Conservation (phyloP, 495 filamentous ascomycete species). For the Pseudevernia furfuracea region DNA sequence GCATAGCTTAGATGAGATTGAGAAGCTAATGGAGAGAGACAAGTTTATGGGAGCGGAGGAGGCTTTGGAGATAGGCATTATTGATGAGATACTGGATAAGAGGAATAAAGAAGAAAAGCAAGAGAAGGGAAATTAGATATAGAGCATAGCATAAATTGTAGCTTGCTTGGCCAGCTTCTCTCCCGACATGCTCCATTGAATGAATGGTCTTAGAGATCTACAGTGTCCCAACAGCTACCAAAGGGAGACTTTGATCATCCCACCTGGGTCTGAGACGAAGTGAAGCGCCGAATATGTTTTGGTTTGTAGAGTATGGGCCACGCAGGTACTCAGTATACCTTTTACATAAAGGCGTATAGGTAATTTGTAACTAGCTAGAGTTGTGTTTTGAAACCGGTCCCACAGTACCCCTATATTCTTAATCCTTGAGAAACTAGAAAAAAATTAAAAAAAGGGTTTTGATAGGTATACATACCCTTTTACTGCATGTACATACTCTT, state of each 20-base stretch:
- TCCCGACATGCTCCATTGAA: neutral
- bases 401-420: no score
- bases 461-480: no score
- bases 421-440: no score
- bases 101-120: constrained; percentile 39
- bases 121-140: constrained; percentile 7
- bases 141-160: neutral
- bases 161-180: neutral
- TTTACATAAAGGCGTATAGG: no score
- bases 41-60: constrained; percentile 86
- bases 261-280: no score
- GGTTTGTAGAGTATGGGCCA: no score
- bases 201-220: neutral
- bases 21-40: constrained; percentile 92
- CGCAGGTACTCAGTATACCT: no score
- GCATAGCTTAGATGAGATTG: constrained; percentile 68
- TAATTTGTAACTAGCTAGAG: no score
- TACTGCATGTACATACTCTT: no score
- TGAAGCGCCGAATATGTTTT: no score
- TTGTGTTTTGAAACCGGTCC: neutral
- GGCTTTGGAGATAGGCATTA: constrained; percentile 79
- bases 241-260: no score
- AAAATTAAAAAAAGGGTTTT: no score
- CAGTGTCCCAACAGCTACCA: neutral
- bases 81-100: constrained; percentile 76